A percentile compares a stretch with the other conserved stretches of the same genome.
phyloP scores from a whole-genome alignment of 441 rosid genomes.

The Populus trichocarpa region DNA sequence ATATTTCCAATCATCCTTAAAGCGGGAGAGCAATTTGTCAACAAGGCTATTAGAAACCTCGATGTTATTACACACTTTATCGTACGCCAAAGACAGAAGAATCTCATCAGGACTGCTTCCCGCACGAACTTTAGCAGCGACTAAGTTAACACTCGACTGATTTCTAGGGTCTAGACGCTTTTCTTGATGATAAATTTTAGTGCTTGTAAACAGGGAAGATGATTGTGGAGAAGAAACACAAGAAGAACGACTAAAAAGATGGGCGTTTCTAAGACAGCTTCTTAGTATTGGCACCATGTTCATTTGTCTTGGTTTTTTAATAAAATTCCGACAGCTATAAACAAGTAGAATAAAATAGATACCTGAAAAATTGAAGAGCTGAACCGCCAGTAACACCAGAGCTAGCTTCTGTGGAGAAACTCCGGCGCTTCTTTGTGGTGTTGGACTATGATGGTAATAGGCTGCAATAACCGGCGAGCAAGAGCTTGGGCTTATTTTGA shows the following conservation, averaged over 20 bases:
- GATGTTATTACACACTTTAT: constrained; percentile 34
- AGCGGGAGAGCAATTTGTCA: constrained; percentile 50
- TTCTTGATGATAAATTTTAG: constrained; percentile 16
- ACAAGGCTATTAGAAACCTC: constrained; percentile 48
- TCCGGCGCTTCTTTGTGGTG: no score
- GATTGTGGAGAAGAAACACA: constrained; percentile 12
- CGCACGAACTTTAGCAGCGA: constrained; percentile 32
- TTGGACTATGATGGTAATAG: no score
- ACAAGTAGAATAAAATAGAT: no score
- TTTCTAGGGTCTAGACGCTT: constrained; percentile 10
- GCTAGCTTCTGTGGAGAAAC: no score
- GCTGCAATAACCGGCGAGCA: no score
- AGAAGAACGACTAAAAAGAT: constrained; percentile 24
- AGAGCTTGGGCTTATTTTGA: no score
- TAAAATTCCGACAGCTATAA: no score
- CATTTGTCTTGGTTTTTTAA: no score
- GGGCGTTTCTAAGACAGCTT: constrained; percentile 22
- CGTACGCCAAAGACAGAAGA: constrained; percentile 34
- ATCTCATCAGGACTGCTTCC: constrained; percentile 49
- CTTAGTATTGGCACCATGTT: constrained; percentile 33
- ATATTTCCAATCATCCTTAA: constrained; percentile 81
- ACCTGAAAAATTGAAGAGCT: no score
- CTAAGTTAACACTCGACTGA: constrained; percentile 25
- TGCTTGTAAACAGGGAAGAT: constrained; percentile 14
- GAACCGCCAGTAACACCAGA: no score